Evolutionary conservation across 2,329 filamentous ascomycete genomes (phyloP).

Genomic region (Chrysosporium queenslandicum): DNA sequence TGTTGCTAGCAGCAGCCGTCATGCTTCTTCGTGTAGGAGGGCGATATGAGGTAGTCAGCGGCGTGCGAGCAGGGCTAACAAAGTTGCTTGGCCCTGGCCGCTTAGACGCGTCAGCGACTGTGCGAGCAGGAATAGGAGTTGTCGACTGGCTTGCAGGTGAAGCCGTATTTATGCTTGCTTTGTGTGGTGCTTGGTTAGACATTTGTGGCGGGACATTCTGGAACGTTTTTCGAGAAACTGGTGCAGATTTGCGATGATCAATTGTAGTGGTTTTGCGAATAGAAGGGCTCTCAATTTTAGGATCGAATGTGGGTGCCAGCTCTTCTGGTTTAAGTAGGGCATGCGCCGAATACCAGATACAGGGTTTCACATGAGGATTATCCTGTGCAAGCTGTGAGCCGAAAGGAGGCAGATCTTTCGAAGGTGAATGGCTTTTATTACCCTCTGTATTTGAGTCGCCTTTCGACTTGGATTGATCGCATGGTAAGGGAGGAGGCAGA

Average conservation of each 20-base stretch:
- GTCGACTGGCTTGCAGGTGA: conserved; percentile 7
- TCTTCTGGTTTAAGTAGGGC: conserved; percentile 47
- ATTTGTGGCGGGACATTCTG: conserved; percentile 12
- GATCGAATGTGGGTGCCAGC: conserved; percentile 54
- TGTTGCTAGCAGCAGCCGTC: conserved; percentile 21
- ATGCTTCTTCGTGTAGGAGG: conserved; percentile 37
- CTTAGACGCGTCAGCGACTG: not conserved
- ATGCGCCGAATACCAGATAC: conserved; percentile 62
- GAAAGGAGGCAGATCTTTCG: conserved; percentile 21
- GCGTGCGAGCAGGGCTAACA: conserved; percentile 21
- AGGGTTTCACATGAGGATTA: conserved; percentile 31
- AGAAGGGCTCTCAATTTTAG: conserved; percentile 67
- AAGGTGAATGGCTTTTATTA: conserved; percentile 11
- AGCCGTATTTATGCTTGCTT: not conserved
- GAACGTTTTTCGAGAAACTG: conserved; percentile 45
- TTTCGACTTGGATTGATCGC: conserved; percentile 19
- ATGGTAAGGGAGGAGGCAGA: conserved; percentile 17
- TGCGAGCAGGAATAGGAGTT: not conserved
- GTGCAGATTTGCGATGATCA: conserved; percentile 67
- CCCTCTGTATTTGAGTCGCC: conserved; percentile 10
- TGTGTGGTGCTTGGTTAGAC: conserved; percentile 6
- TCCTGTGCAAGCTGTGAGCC: conserved; percentile 22
- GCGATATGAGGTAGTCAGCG: conserved; percentile 34
- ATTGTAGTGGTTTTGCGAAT: conserved; percentile 82
- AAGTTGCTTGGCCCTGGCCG: conserved; percentile 12